phyloP scores from a whole-genome alignment of 108 stramenopile species.

The Licmophora abbreviata region DNA sequence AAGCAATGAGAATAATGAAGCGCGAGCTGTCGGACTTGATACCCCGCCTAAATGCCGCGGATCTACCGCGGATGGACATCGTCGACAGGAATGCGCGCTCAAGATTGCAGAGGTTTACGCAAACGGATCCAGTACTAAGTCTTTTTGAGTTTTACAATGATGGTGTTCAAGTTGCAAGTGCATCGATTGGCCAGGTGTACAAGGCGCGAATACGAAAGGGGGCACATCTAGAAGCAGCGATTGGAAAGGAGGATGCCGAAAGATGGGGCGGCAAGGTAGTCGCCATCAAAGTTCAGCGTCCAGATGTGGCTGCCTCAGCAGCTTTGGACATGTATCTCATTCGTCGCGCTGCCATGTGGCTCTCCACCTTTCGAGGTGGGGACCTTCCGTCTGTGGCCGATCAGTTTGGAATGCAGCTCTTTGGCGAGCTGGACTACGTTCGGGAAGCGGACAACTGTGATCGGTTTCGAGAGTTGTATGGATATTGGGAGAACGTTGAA shows the following conservation, averaged over 20 bases:
- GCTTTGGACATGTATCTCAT: constrained; percentile 86
- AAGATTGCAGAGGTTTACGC: constrained; percentile 39
- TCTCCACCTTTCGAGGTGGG: constrained; percentile 66
- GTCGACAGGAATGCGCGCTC: constrained; percentile 6
- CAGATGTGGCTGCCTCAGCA: constrained; percentile 77
- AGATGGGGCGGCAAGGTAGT: constrained; percentile 75
- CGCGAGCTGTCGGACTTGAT: constrained; percentile 54
- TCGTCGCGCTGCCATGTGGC: constrained; percentile 68
- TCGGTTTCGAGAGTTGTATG: constrained; percentile 79
- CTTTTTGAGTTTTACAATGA: constrained; percentile 79
- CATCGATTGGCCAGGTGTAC: constrained; percentile 67
- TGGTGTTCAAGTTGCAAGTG: constrained; percentile 29
- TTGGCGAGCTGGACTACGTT: constrained; percentile 84
- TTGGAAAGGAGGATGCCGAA: constrained; percentile 46
- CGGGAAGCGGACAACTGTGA: constrained; percentile 80
- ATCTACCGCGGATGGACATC: constrained; percentile 10
- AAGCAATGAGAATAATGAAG: constrained; percentile 73
- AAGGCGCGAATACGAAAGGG: constrained; percentile 45
- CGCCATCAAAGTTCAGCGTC: constrained; percentile 85
- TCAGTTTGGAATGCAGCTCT: constrained; percentile 87
- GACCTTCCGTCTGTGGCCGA: constrained; percentile 83
- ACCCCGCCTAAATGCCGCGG: constrained; percentile 27
- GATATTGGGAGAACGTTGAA: constrained; percentile 65
- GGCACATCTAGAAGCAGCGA: constrained; percentile 20
- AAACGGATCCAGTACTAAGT: constrained; percentile 56